Percentiles rank a stretch among this genome's conserved stretches.
phyloP scores from a whole-genome alignment of 441 rosid genomes.

The Gossypium schwendimanii region DNA sequence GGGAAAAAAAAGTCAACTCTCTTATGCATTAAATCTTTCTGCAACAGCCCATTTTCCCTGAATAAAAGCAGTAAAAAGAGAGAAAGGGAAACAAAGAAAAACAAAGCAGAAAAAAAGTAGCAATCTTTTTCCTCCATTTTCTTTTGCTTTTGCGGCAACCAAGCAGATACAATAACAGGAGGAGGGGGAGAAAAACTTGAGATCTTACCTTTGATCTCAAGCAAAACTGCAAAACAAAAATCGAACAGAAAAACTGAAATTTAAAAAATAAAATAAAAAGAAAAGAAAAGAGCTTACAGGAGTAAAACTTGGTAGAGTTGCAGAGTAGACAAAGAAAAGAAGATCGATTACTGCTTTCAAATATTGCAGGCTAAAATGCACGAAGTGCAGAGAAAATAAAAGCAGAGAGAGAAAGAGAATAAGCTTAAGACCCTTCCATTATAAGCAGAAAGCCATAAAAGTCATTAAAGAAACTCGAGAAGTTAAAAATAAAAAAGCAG shows the following conservation, averaged over 20 bases:
- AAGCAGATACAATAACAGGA: background rate
- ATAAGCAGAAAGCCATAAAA: slow-evolving; percentile 47
- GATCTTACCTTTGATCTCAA: background rate
- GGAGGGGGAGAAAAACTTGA: background rate
- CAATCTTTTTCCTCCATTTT: background rate
- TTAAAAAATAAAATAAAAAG: background rate
- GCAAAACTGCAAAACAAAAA: background rate
- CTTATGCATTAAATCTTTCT: background rate
- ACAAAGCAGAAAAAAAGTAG: background rate
- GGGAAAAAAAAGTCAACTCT: background rate
- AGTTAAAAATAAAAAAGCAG: background rate
- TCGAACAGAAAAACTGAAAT: background rate
- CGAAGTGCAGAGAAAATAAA: slow-evolving; percentile 16
- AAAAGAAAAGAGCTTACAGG: slow-evolving; percentile 13
- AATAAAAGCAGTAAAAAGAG: background rate
- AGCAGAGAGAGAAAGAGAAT: slow-evolving; percentile 12
- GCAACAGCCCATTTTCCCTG: background rate
- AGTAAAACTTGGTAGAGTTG: background rate
- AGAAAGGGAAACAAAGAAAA: background rate
- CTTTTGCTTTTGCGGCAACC: background rate
- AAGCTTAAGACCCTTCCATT: slow-evolving; percentile 51
- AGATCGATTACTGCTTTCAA: slow-evolving; percentile 12
- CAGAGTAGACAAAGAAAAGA: slow-evolving; percentile 3
- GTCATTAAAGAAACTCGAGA: slow-evolving; percentile 23
- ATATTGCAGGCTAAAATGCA: slow-evolving; percentile 23